Conservation (phyloP, 345 rosid species). For the Turnera subulata region DNA sequence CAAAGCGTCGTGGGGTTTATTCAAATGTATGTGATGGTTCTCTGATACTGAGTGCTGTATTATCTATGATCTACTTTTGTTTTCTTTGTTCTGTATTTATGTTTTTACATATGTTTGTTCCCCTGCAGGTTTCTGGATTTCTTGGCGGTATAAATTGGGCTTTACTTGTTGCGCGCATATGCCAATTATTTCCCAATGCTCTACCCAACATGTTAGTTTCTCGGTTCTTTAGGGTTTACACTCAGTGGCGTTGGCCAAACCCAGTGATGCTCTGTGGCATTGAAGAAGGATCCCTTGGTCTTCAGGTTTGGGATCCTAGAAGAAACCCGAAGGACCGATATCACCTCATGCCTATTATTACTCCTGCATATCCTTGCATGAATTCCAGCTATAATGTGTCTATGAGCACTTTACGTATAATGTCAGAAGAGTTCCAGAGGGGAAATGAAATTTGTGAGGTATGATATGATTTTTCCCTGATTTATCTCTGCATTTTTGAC, state of each 20-base stretch:
- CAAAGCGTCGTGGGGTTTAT: conserved; percentile 94
- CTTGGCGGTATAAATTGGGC: conserved; percentile 99
- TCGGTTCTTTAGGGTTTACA: conserved; percentile 90
- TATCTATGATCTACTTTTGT: conserved; percentile 9
- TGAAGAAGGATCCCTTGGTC: conserved; percentile 86
- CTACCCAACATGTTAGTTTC: conserved; percentile 86
- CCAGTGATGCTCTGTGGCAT: conserved; percentile 89
- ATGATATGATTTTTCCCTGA: conserved; percentile 25
- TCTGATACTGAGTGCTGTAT: not conserved
- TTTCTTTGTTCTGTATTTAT: conserved; percentile 2
- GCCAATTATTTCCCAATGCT: conserved; percentile 97
- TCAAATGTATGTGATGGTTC: conserved; percentile 71
- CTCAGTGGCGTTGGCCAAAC: conserved; percentile 98
- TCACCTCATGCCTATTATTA: conserved; percentile 97
- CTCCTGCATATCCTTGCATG: conserved; percentile 98
- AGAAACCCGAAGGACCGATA: conserved; percentile 71
- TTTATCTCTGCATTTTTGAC: not conserved
- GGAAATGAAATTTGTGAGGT: conserved; percentile 96
- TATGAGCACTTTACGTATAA: conserved; percentile 74
- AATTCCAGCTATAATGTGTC: conserved; percentile 98
- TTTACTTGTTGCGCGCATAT: conserved; percentile 96
- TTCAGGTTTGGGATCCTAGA: conserved; percentile 97
- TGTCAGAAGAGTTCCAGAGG: conserved; percentile 91
- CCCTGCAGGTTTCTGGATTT: conserved; percentile 82
- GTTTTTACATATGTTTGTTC: not conserved